Percentiles rank a stretch among this genome's conserved stretches.
Evolutionary conservation across 2,329 filamentous ascomycete species (phyloP).

Genomic region (Dendryphion nanum): DNA sequence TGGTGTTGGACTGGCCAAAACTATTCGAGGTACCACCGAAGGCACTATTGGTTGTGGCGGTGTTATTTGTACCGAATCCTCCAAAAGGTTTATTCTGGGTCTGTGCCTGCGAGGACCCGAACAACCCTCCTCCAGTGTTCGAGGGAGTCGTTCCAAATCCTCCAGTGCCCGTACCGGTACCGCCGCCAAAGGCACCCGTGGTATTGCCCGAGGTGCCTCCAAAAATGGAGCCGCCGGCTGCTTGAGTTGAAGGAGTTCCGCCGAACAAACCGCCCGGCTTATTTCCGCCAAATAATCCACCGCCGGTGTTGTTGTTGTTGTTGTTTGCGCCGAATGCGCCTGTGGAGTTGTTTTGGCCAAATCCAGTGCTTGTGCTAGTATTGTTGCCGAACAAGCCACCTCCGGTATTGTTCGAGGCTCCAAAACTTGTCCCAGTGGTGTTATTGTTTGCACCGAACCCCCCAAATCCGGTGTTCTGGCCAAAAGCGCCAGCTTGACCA

Average conservation of each 20-base stretch:
- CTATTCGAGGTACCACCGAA: conserved; percentile 24
- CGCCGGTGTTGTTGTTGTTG: conserved; percentile 21
- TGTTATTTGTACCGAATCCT: conserved; percentile 21
- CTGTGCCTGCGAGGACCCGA: conserved; percentile 44
- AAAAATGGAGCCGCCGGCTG: conserved; percentile 34
- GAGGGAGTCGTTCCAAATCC: conserved; percentile 16
- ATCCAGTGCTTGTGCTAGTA: conserved; percentile 19
- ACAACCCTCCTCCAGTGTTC: conserved; percentile 43
- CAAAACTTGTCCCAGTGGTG: conserved; percentile 47
- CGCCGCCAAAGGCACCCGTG: conserved; percentile 34
- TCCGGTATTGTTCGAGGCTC: conserved; percentile 39
- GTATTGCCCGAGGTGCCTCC: conserved; percentile 26
- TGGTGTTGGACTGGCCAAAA: conserved; percentile 26
- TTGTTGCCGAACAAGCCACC: conserved; percentile 46
- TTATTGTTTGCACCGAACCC: conserved; percentile 43
- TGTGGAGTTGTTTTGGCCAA: conserved; percentile 19
- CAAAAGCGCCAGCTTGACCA: conserved; percentile 80
- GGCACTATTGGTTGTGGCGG: conserved; percentile 22
- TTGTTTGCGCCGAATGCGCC: conserved; percentile 12
- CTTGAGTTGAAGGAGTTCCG: conserved; percentile 24
- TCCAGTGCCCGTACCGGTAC: conserved; percentile 6
- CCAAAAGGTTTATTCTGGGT: conserved; percentile 38
- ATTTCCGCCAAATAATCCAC: conserved; percentile 34
- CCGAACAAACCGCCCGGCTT: conserved; percentile 43
- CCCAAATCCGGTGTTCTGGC: conserved; percentile 59